These are phyloP conservation scores for Pisolithus tinctorius DNA, from an alignment of 768 basidiomycete species.

Conservation along the genomic window DNA sequence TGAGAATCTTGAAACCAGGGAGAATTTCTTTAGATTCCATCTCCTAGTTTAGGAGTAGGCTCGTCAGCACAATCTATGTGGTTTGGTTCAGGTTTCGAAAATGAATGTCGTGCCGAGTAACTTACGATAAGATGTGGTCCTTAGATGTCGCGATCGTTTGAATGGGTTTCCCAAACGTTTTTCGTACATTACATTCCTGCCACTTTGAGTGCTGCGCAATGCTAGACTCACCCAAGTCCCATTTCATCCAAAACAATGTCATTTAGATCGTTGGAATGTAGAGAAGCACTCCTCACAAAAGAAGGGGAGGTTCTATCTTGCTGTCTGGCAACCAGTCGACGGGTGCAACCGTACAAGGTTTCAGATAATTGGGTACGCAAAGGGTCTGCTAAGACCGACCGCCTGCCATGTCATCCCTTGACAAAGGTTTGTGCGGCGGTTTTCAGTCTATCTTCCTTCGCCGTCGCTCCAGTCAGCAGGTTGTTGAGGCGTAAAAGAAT, in stretches of 20 bases:
- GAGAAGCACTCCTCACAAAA: constrained; percentile 82
- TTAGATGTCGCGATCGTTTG: constrained; percentile 94
- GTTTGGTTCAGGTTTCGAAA: constrained; percentile 13
- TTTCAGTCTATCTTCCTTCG: background rate
- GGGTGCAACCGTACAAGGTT: constrained; percentile 63
- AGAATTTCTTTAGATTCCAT: constrained; percentile 97
- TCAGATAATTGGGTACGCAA: constrained; percentile 48
- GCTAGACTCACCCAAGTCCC: constrained; percentile 74
- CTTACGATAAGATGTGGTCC: constrained; percentile 84
- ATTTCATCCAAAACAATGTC: constrained; percentile 91
- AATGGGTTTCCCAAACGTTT: constrained; percentile 71
- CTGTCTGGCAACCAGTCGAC: constrained; percentile 58
- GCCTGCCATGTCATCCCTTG: constrained; percentile 31
- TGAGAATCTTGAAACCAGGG: constrained; percentile 78
- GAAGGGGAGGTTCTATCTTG: constrained; percentile 56
- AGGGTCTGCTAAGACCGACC: constrained; percentile 29
- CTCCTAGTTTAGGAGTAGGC: constrained; percentile 92
- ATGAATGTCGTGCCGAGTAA: background rate
- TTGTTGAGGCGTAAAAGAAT: background rate
- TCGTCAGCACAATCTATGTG: constrained; percentile 75
- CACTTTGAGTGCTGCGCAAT: background rate
- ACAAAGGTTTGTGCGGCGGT: background rate
- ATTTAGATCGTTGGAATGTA: constrained; percentile 75
- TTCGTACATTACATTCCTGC: background rate
- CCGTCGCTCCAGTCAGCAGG: background rate